Conservation (phyloP, 192 early-diverging fungal genomes). For the Coemansia sp. region DNA sequence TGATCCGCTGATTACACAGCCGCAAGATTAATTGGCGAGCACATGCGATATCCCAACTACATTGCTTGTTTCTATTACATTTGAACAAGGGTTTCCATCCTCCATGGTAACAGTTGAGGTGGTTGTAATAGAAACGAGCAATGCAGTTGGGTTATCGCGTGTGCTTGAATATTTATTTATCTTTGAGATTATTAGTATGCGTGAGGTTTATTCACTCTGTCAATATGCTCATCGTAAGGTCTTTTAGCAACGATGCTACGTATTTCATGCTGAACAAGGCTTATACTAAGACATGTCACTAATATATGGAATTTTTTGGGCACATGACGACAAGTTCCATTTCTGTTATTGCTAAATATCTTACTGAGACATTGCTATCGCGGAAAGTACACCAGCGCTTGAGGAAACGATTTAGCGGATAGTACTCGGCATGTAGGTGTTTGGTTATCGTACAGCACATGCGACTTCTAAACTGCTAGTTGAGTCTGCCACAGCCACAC, state of each 20-base stretch:
- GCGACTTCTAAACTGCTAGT: not conserved
- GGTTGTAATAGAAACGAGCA: too few relatives aligned
- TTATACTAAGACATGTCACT: not conserved
- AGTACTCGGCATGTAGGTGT: not conserved
- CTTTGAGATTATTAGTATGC: too few relatives aligned
- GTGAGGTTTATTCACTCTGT: too few relatives aligned
- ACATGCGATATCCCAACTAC: too few relatives aligned
- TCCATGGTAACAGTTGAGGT: too few relatives aligned
- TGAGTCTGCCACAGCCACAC: not conserved
- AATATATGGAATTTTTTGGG: not conserved
- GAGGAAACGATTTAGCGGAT: not conserved
- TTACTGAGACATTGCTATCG: not conserved
- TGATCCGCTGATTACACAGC: too few relatives aligned
- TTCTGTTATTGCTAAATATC: not conserved
- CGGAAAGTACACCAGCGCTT: not conserved
- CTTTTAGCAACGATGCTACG: not conserved
- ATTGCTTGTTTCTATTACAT: too few relatives aligned
- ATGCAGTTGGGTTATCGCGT: too few relatives aligned
- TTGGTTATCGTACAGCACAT: not conserved
- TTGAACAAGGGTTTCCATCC: too few relatives aligned
- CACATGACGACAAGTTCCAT: not conserved
- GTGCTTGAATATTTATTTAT: too few relatives aligned
- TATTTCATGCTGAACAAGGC: not conserved
- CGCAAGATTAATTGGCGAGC: too few relatives aligned
- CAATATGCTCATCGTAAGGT: not conserved